Conservation (phyloP, 2,329 filamentous ascomycete species). For the Aspergillus fijiensis region DNA sequence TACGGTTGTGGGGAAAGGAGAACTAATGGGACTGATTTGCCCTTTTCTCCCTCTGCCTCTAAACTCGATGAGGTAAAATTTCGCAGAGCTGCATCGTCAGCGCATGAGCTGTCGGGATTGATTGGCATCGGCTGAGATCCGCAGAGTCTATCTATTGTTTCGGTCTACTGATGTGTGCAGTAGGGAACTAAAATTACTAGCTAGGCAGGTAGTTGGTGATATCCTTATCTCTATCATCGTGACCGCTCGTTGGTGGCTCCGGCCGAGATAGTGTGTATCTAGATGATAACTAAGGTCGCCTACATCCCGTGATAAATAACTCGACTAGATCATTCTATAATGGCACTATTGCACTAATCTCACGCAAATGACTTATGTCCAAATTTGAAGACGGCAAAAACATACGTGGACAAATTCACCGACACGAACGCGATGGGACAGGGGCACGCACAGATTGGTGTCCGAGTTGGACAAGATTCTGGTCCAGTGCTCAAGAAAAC, state of each 20-base stretch:
- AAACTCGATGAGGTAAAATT: not conserved
- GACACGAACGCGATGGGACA: not conserved
- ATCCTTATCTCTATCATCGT: not conserved
- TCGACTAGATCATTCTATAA: not conserved
- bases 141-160: too few relatives aligned
- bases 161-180: too few relatives aligned
- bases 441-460: not conserved
- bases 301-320: too few relatives aligned
- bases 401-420: not conserved
- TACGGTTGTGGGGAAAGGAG: not conserved
- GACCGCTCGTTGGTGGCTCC: too few relatives aligned
- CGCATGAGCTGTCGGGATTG: not conserved
- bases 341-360: not conserved
- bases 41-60: not conserved
- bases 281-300: too few relatives aligned
- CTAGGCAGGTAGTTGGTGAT: too few relatives aligned
- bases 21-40: too few relatives aligned
- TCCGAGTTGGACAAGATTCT: not conserved
- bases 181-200: too few relatives aligned
- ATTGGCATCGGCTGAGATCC: not conserved
- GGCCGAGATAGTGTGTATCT: too few relatives aligned
- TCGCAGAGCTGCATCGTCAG: not conserved
- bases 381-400: not conserved
- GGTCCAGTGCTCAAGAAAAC: not conserved
- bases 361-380: not conserved